phyloP scores from a whole-genome alignment of 306 rosid genomes.

The Parietaria judaica region DNA sequence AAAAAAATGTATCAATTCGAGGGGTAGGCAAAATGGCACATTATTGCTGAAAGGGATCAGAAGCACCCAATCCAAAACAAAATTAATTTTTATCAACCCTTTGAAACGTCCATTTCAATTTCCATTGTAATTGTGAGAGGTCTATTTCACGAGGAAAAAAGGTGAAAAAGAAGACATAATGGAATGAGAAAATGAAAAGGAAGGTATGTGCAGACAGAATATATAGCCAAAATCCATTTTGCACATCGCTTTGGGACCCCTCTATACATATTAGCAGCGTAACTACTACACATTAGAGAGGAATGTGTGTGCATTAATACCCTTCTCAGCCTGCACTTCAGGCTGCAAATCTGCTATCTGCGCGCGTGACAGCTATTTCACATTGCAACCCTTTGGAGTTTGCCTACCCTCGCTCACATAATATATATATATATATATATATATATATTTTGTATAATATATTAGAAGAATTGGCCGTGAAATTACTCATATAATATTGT shows the following conservation, averaged over 20 bases:
- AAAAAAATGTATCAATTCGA: conserved; percentile 1
- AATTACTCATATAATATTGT: too few relatives aligned
- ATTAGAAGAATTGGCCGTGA: too few relatives aligned
- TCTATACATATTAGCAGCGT: background rate
- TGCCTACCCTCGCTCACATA: too few relatives aligned
- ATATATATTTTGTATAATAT: background rate
- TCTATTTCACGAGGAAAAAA: conserved; percentile 35
- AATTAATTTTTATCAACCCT: conserved; percentile 6
- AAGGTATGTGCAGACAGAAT: conserved; percentile 25
- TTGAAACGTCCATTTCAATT: background rate
- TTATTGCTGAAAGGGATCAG: conserved; percentile 13
- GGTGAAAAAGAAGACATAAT: conserved; percentile 39
- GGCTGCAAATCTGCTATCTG: background rate
- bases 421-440: background rate
- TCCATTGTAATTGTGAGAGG: conserved; percentile 10
- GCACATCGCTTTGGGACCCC: background rate
- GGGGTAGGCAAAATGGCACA: conserved; percentile 5
- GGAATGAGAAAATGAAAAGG: conserved; percentile 23
- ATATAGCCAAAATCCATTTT: conserved; percentile 25
- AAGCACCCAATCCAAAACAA: background rate
- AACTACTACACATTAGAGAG: background rate
- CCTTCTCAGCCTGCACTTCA: background rate
- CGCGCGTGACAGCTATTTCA: conserved; percentile 31
- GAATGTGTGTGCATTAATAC: conserved; percentile 9
- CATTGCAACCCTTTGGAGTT: conserved; percentile 4